Evolutionary conservation across 768 basidiomycete species (phyloP).

Genomic region (Lepiota subincarnata): DNA sequence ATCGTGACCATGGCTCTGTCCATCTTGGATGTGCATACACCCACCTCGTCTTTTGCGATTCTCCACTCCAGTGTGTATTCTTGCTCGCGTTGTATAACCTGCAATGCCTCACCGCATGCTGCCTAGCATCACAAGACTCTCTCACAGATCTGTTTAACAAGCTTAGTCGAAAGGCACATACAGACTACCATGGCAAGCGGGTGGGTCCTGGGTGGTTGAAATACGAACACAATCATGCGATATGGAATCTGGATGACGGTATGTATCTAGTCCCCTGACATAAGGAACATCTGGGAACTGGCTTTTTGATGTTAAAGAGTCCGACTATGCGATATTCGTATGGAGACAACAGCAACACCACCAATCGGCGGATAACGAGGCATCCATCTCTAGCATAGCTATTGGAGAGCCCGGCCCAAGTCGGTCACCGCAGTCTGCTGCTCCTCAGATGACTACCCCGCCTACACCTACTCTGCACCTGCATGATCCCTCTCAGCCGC

Average conservation of each 20-base stretch:
- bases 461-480: slow-evolving; percentile 56
- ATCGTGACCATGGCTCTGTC: slow-evolving; percentile 35
- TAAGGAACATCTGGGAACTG: slow-evolving; percentile 1
- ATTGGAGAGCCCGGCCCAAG: slow-evolving; percentile 8
- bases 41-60: slow-evolving; percentile 67
- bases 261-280: slow-evolving; percentile 14
- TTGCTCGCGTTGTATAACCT: slow-evolving; percentile 3
- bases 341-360: slow-evolving; percentile 54
- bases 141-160: slow-evolving; percentile 63
- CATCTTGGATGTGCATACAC: slow-evolving; percentile 74
- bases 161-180: slow-evolving; percentile 60
- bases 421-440: slow-evolving; percentile 1
- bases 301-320: slow-evolving; percentile 43
- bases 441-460: slow-evolving; percentile 20
- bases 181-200: slow-evolving; percentile 53
- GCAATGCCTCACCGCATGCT: slow-evolving; percentile 9
- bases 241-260: slow-evolving; percentile 94
- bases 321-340: slow-evolving; percentile 84
- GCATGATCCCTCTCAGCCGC: slow-evolving; percentile 52
- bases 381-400: not conserved
- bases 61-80: slow-evolving; percentile 63
- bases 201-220: slow-evolving; percentile 82
- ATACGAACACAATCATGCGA: slow-evolving; percentile 72
- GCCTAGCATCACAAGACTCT: slow-evolving; percentile 64
- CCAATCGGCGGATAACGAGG: not conserved